Conservation (phyloP, 768 basidiomycete genomes). For the Pisolithus tinctorius region DNA sequence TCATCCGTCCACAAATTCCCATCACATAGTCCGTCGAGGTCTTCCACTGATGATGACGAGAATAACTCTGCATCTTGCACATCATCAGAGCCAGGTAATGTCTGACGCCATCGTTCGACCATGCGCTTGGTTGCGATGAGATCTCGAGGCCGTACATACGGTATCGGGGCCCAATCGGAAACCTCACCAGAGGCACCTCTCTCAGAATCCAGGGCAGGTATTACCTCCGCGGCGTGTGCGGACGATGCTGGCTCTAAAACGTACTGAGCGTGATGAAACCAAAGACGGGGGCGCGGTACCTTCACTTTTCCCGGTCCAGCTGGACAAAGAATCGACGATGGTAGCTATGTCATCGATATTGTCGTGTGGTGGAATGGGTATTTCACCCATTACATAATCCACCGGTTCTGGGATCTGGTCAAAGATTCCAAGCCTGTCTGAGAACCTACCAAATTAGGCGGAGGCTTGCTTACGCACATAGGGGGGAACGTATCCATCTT, state of each 20-base stretch:
- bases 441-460: neutral
- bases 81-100: conserved; percentile 13
- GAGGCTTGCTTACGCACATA: conserved; percentile 11
- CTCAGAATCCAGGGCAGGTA: conserved; percentile 17
- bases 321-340: conserved; percentile 23
- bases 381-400: conserved; percentile 24
- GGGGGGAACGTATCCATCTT: conserved; percentile 24
- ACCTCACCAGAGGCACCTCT: conserved; percentile 8
- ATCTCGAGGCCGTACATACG: conserved; percentile 19
- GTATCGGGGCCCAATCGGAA: conserved; percentile 1
- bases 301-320: conserved; percentile 25
- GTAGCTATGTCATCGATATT: conserved; percentile 8
- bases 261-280: neutral
- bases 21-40: neutral
- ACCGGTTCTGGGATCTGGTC: conserved; percentile 26
- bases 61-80: conserved; percentile 3
- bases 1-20: conserved; percentile 9
- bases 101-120: conserved; percentile 27
- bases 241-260: conserved; percentile 19
- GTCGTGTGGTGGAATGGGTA: conserved; percentile 18
- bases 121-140: conserved; percentile 18
- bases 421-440: neutral
- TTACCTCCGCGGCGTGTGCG: conserved; percentile 9
- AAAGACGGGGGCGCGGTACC: conserved; percentile 11
- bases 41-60: neutral